Evolutionary conservation across 176 grass and related monocot genomes (phyloP).

Genomic region (Thinopyrum elongatum): DNA sequence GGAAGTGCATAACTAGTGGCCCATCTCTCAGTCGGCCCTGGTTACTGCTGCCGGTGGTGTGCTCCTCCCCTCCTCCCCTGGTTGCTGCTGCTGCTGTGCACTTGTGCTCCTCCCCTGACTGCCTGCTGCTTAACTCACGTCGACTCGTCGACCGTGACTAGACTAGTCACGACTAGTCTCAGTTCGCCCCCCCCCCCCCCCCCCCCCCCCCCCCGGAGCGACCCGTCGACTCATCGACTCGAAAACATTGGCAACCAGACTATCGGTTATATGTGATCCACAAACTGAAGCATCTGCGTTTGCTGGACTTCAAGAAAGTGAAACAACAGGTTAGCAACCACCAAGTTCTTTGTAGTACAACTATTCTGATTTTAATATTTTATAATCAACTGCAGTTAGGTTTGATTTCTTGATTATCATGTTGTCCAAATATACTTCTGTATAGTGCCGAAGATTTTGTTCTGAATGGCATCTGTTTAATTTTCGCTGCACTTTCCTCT

Average conservation of each 20-base stretch:
- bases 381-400: not conserved
- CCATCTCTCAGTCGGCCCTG: too few species aligned
- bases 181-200: too few species aligned
- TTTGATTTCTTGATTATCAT: not conserved
- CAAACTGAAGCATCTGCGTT: slow-evolving; percentile 77
- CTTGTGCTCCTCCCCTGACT: too few species aligned
- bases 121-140: too few species aligned
- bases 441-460: not conserved
- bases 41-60: too few species aligned
- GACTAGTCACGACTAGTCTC: too few species aligned
- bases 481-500: not conserved
- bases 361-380: not conserved
- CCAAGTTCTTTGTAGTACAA: not conserved
- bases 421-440: not conserved
- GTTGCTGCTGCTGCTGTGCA: too few species aligned
- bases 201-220: too few species aligned
- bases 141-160: too few species aligned
- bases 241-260: slow-evolving; percentile 88
- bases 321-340: slow-evolving; percentile 78
- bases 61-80: too few species aligned
- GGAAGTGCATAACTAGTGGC: too few species aligned
- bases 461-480: not conserved
- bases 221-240: too few species aligned
- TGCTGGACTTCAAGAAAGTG: slow-evolving; percentile 95
- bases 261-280: slow-evolving; percentile 95